These are phyloP conservation scores for Platanus orientalis DNA, from an alignment of 164 flowering plant species.

Conservation along the genomic window DNA sequence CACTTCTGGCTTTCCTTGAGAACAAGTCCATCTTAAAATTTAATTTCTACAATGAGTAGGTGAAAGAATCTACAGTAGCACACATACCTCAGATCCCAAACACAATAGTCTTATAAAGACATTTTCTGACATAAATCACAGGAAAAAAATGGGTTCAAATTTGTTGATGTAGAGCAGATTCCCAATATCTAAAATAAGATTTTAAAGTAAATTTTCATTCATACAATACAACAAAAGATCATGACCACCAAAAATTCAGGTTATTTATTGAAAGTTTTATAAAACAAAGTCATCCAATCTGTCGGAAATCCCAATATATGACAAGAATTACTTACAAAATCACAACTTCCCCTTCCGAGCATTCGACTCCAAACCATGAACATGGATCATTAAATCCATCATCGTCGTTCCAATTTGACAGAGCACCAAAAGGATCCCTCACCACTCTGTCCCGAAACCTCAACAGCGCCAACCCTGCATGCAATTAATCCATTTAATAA, in stretches of 20 bases:
- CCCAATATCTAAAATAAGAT: no score
- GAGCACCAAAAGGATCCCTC: slow-evolving; percentile 57
- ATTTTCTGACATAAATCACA: no score
- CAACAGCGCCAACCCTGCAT: slow-evolving; percentile 54
- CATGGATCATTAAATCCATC: slow-evolving; percentile 39
- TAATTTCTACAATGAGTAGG: no score
- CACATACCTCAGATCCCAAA: no score
- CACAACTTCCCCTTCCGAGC: slow-evolving; percentile 53
- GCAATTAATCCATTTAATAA: neutral
- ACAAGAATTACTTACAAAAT: slow-evolving; percentile 45
- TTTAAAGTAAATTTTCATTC: neutral
- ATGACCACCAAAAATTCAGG: neutral
- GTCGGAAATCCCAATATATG: no score
- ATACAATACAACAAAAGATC: neutral
- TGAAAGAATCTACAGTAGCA: no score
- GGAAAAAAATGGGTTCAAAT: no score
- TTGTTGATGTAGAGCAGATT: no score
- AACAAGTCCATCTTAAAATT: neutral
- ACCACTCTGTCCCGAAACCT: slow-evolving; percentile 42
- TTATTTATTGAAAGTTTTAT: neutral
- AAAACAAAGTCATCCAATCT: neutral
- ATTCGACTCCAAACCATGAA: slow-evolving; percentile 68
- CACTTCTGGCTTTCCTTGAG: neutral
- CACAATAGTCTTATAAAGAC: no score
- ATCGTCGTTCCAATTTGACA: slow-evolving; percentile 43